Evolutionary conservation across 1,284 basidiomycete genomes (phyloP).

Genomic region (Laetiporus sulphureus): DNA sequence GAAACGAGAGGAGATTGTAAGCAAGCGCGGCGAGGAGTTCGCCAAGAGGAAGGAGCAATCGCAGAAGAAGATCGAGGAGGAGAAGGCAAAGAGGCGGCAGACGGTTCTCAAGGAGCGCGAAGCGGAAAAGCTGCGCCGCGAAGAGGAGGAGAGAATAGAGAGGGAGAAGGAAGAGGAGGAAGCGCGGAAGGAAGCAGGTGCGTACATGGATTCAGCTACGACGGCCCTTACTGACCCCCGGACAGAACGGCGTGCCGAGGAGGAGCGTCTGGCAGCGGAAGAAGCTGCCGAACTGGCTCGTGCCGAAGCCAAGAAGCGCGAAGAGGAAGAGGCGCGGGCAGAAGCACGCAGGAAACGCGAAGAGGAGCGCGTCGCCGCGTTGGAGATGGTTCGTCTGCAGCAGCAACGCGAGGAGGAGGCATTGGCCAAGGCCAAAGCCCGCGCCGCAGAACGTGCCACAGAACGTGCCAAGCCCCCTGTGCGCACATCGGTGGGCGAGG

Average conservation of each 20-base stretch:
- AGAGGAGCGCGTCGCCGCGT: slow-evolving; percentile 54
- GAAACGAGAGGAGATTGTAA: slow-evolving; percentile 55
- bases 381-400: slow-evolving; percentile 55
- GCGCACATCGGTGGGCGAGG: slow-evolving; percentile 10
- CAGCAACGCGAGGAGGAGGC: slow-evolving; percentile 81
- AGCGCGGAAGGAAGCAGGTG: slow-evolving; percentile 40
- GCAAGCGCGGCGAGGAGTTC: slow-evolving; percentile 69
- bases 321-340: slow-evolving; percentile 51
- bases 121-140: slow-evolving; percentile 41
- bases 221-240: too few relatives aligned
- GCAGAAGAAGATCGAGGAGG: slow-evolving; percentile 72
- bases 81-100: slow-evolving; percentile 72
- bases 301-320: slow-evolving; percentile 49
- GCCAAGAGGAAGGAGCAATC: slow-evolving; percentile 57
- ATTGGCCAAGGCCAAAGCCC: slow-evolving; percentile 32
- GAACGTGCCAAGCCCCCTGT: slow-evolving; percentile 22
- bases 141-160: slow-evolving; percentile 43
- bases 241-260: slow-evolving; percentile 50
- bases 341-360: slow-evolving; percentile 59
- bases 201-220: slow-evolving; percentile 13
- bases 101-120: slow-evolving; percentile 51
- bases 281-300: slow-evolving; percentile 43
- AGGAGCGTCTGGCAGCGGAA: slow-evolving; percentile 42
- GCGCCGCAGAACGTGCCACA: slow-evolving; percentile 16
- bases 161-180: slow-evolving; percentile 50